Base-by-base conservation (phyloP, 345 rosid species). In the Eucalyptus shirleyi region DNA sequence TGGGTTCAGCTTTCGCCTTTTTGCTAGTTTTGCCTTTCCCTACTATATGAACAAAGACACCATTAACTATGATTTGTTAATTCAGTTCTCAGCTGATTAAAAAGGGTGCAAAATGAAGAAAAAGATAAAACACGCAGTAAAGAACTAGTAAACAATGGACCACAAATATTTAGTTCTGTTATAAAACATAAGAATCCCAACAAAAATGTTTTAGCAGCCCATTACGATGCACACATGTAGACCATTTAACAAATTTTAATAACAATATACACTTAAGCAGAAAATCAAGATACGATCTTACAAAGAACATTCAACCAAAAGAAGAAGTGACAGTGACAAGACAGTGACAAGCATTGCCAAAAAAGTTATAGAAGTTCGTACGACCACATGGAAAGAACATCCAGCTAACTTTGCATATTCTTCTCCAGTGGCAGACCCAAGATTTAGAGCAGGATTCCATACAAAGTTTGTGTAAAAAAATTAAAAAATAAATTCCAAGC, bases 1-100 rank as follows among this genome's bases (percentile, higher is more conserved):
- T 96, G 86, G 99, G 99, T 83, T 94, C 97, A 17, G 92, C 87
- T 94, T 94, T 94, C 44, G 94, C 92, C 93, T 94, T 96, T 94
- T 94, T 97, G 87, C 91, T 87, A 88, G 91, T 88, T 94, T 95
- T 97, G 40, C 93, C 95, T 95, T 96, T 94, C 69, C 94, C 95
- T 95, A 88, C 60, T 86, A 37, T 7, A 77, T 87, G 45, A 50
- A 42, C 51, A 87, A 24, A 86, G 21, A n/a, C 30, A 86, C n/a
- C 44, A 53, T 86, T 51, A 87, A 87, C 42, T 44, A 55, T 11
- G 5, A 55, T 51, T 18, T 9, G 56, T 40, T 34, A 87, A 34
- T 42, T 55, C 53, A 87, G 65, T 50, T 51, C 67, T 24, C 45
- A 87, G 56, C 59, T 50, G 42, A 15, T 53, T 50, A 49, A 87